Conservation (phyloP, 1,284 basidiomycete species). For the Naganishia cerealis region DNA sequence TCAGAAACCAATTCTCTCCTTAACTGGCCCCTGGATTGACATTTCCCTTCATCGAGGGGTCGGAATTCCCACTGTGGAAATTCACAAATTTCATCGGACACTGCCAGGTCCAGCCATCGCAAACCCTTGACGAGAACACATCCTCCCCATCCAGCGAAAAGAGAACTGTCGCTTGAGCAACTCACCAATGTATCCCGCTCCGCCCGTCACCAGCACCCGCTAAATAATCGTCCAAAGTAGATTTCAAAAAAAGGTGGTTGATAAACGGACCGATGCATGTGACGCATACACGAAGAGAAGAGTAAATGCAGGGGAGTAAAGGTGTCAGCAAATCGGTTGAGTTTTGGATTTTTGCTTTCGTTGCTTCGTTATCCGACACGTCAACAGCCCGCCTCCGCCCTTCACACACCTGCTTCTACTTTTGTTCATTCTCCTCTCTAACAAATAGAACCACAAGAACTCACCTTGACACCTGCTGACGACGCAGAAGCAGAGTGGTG, state of each 20-base stretch:
- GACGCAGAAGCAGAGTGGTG: conserved; percentile 3
- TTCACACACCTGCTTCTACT: background rate
- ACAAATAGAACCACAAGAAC: background rate
- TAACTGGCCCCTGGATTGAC: too few species aligned
- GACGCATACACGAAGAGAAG: background rate
- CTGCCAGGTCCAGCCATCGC: background rate
- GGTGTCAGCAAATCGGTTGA: background rate
- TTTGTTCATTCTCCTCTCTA: background rate
- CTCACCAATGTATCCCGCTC: conserved; percentile 79
- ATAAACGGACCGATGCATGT: background rate
- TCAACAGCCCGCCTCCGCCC: background rate
- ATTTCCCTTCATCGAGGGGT: too few species aligned
- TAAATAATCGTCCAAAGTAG: conserved; percentile 21
- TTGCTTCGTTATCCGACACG: background rate
- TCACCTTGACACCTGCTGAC: conserved; percentile 23
- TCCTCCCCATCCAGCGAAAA: background rate
- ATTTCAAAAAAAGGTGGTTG: background rate
- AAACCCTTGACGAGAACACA: conserved; percentile 10
- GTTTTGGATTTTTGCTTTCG: background rate
- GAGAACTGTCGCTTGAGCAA: conserved; percentile 4
- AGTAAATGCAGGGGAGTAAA: background rate
- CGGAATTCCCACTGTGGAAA: too few species aligned
- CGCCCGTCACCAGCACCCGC: conserved; percentile 56
- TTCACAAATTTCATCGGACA: background rate
- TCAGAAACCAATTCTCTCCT: too few species aligned